Evolutionary conservation across 345 rosid genomes (phyloP).

Genomic region (Gossypioides kirkii): DNA sequence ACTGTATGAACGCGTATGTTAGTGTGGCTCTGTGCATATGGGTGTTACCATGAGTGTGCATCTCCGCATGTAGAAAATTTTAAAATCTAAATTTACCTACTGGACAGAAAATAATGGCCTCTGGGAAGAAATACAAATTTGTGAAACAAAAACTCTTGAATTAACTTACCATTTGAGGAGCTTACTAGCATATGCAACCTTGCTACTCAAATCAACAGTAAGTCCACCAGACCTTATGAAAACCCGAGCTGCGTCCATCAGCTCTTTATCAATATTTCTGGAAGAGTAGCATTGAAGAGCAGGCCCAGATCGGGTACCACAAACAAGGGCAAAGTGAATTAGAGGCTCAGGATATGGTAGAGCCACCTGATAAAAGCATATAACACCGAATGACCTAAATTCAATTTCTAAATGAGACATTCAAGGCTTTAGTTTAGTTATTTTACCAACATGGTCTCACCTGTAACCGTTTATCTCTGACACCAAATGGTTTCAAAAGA

Average conservation of each 20-base stretch:
- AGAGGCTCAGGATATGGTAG: conserved; percentile 67
- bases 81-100: background rate
- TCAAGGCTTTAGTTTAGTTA: background rate
- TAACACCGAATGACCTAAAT: background rate
- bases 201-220: conserved; percentile 44
- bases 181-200: conserved; percentile 50
- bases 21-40: background rate
- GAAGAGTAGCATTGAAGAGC: conserved; percentile 71
- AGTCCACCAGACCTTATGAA: conserved; percentile 72
- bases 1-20: background rate
- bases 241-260: conserved; percentile 62
- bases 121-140: background rate
- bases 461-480: conserved; percentile 56
- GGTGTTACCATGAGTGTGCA: background rate
- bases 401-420: background rate
- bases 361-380: conserved; percentile 38
- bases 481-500: conserved; percentile 71
- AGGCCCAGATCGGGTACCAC: conserved; percentile 81
- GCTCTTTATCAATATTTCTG: conserved; percentile 64
- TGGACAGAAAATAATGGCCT: background rate
- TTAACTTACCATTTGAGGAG: conserved; percentile 65
- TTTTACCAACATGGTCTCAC: conserved; percentile 23
- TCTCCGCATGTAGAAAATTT: background rate
- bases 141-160: background rate
- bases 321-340: conserved; percentile 71